Evolutionary conservation across 192 early-diverging fungal species (phyloP), one percentile per base, ranked within the genome.

Genomic region (Coemansia sp.): DNA sequence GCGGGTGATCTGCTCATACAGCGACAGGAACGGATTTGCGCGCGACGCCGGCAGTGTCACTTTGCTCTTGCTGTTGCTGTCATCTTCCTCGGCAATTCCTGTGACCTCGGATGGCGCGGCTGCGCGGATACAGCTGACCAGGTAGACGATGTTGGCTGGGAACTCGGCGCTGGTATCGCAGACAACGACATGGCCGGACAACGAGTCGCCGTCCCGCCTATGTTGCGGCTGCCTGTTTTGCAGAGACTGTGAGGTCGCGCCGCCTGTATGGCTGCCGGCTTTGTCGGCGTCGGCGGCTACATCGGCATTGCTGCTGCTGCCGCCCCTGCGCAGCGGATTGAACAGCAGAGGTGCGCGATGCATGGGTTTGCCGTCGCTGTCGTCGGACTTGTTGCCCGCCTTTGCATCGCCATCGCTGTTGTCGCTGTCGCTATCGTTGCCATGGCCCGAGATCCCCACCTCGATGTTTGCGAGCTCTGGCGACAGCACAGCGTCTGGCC

Each of bases 131-230:
- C 89, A 85, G 44, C 84, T 87, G 60, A 92, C 67, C 63, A 92
- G 85, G 73, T 87, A 89, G 13, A 87, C 76, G n/a, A 91, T 75
- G 72, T 90, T 91, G 49, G 69, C 61, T 1, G 88, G 89, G 71
- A 91, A 92, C 53, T 78, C 74, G 44, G 18, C 47, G 52, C 84
- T 84, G 12, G 88, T 84, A 26, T 85, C 80, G 68, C 90, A 90
- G 41, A 89, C 76, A 6, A 91, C 71, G 3, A 91, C 43, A 52
- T 91, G 90, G 41, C 84, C 85, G 1, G 72, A 74, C 4, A 57
- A 61, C 68, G 41, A 58, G 11, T 57, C 74, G 8, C 64, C 43
- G 37, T 65, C 69, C 26, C 26, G 26, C 26, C 26, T 26, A 26
- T 26, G 26, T 5, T 26, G 9, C 37, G n/a, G 57, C 37, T 38